A percentile compares a stretch with the other conserved stretches of the same genome.
Conservation (phyloP, 2,329 filamentous ascomycete genomes). For the Tolypocladium inflatum region DNA sequence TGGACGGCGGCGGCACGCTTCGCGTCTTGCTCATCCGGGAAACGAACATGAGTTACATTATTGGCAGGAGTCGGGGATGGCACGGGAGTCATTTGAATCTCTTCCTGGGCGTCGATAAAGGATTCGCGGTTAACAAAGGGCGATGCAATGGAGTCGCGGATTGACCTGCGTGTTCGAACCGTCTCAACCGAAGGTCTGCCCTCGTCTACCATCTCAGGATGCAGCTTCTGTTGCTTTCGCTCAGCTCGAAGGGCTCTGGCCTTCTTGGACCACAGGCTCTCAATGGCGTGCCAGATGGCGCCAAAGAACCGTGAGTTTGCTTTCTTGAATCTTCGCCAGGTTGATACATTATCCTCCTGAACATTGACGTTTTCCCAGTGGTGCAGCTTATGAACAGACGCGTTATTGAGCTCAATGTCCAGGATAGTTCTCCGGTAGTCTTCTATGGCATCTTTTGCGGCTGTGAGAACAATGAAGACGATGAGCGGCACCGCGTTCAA, state of each 20-base stretch:
- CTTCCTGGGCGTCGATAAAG: constrained; percentile 48
- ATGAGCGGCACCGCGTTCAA: constrained; percentile 87
- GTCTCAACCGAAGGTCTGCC: constrained; percentile 47
- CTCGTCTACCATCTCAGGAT: constrained; percentile 30
- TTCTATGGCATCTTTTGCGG: constrained; percentile 90
- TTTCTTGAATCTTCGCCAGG: constrained; percentile 89
- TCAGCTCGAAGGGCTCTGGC: constrained; percentile 37
- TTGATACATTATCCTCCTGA: constrained; percentile 71
- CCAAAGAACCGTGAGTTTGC: constrained; percentile 56
- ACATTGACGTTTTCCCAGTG: constrained; percentile 94
- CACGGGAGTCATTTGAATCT: constrained; percentile 94
- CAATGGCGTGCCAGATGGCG: constrained; percentile 39
- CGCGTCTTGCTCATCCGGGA: constrained; percentile 26
- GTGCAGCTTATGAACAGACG: constrained; percentile 79
- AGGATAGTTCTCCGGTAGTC: constrained; percentile 87
- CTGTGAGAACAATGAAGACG: constrained; percentile 79
- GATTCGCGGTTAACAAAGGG: constrained; percentile 44
- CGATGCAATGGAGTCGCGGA: constrained; percentile 34
- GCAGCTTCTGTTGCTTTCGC: constrained; percentile 27
- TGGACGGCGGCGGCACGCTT: constrained; percentile 27
- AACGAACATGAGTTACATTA: constrained; percentile 29
- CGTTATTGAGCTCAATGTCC: constrained; percentile 93
- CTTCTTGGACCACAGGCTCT: constrained; percentile 41
- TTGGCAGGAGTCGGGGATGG: constrained; percentile 58
- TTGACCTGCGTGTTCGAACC: constrained; percentile 20